Evolutionary conservation across 202 grass and related monocot genomes (phyloP).

Genomic region (Tripidium arundinaceum): DNA sequence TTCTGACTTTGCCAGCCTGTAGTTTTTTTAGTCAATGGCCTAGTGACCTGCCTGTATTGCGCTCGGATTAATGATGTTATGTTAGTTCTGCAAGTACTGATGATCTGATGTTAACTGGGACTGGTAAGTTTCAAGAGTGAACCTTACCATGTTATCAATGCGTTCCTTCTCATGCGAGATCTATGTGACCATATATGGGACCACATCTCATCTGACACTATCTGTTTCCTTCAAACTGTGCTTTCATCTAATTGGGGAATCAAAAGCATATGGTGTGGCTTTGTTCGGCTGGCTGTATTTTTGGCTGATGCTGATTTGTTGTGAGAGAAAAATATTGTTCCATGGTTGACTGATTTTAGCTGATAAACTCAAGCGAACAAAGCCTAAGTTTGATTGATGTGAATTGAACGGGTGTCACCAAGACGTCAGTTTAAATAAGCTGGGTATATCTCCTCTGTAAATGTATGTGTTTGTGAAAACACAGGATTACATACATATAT

Average conservation of each 20-base stretch:
- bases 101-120: neutral
- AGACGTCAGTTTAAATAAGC: neutral
- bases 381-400: too few relatives aligned
- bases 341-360: too few relatives aligned
- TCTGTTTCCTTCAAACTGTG: neutral
- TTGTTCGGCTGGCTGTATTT: too few relatives aligned
- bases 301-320: too few relatives aligned
- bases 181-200: constrained; percentile 13
- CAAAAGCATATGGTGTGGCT: neutral
- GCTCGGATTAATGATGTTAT: neutral
- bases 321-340: too few relatives aligned
- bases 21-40: neutral
- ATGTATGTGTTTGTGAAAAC: too few relatives aligned
- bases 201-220: neutral
- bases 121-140: neutral
- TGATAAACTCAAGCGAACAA: too few relatives aligned
- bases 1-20: too few relatives aligned
- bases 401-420: neutral
- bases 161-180: constrained; percentile 16
- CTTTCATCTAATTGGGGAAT: neutral
- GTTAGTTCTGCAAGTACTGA: neutral
- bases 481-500: too few relatives aligned
- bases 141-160: neutral
- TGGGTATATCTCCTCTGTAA: neutral
- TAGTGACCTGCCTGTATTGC: constrained; percentile 6